phyloP scores from a whole-genome alignment of 2,329 filamentous ascomycete species.

The Corynespora cassiicola region DNA sequence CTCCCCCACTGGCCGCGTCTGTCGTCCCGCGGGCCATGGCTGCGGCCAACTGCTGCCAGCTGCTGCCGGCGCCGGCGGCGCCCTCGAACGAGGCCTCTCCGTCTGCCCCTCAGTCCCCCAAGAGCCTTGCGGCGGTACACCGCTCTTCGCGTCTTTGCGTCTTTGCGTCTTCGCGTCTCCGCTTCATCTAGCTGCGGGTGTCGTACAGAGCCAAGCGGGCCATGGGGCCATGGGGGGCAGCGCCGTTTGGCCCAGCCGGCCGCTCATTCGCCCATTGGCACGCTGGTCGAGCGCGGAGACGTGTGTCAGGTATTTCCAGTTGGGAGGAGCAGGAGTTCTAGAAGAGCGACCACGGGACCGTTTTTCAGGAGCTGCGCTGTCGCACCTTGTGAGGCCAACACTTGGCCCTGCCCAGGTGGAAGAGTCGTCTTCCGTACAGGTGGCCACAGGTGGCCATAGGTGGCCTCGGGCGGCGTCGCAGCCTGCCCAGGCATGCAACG shows the following conservation, averaged over 20 bases:
- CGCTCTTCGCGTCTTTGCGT: constrained; percentile 21
- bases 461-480: constrained; percentile 24
- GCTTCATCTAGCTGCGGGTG: constrained; percentile 14
- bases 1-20: constrained; percentile 9
- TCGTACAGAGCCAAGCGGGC: constrained; percentile 21
- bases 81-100: constrained; percentile 9
- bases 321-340: neutral
- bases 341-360: neutral
- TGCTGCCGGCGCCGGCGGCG: too few relatives aligned
- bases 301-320: constrained; percentile 15
- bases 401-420: constrained; percentile 40
- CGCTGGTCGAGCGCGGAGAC: too few relatives aligned
- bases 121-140: constrained; percentile 28
- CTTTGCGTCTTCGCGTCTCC: too few relatives aligned
- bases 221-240: constrained; percentile 11
- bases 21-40: constrained; percentile 8
- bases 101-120: too few relatives aligned
- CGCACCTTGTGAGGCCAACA: constrained; percentile 22
- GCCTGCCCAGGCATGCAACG: constrained; percentile 28
- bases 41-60: too few relatives aligned
- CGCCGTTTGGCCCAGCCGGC: too few relatives aligned
- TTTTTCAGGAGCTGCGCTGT: constrained; percentile 23
- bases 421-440: constrained; percentile 24
- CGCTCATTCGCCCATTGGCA: too few relatives aligned
- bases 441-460: constrained; percentile 9